Percentiles rank a stretch among this genome's conserved stretches.
These are phyloP conservation scores for Fusarium sp. DNA, from an alignment of 2,329 filamentous ascomycete genomes.

Conservation along the genomic window DNA sequence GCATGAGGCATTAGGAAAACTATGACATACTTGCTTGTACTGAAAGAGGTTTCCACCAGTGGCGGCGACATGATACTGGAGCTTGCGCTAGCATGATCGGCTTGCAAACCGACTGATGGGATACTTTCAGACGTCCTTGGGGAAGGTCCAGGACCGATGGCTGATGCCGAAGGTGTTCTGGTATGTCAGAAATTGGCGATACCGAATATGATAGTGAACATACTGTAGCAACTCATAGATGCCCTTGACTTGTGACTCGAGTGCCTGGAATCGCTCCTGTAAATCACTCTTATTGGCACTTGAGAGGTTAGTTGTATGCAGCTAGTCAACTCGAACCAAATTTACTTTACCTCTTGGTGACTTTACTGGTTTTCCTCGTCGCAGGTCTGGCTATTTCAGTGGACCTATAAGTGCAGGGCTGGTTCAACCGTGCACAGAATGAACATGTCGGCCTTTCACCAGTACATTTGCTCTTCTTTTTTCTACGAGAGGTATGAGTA, in stretches of 20 bases:
- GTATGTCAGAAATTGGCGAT: not conserved
- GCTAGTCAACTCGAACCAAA: rapidly evolving
- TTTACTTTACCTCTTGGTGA: not conserved
- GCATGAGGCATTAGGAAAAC: rapidly evolving
- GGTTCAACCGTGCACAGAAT: conserved; percentile 5
- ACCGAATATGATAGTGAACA: not conserved
- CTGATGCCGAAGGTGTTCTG: not conserved
- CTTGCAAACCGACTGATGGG: not conserved
- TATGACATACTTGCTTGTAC: not conserved
- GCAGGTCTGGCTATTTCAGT: not conserved
- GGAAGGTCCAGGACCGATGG: not conserved
- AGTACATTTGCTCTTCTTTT: conserved; percentile 25
- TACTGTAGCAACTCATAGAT: conserved; percentile 18
- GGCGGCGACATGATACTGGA: not conserved
- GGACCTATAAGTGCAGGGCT: not conserved
- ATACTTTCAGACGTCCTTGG: not conserved
- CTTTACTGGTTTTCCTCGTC: not conserved
- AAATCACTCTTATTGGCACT: not conserved
- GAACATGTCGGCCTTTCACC: conserved; percentile 20
- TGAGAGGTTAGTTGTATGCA: not conserved
- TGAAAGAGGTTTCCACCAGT: not conserved
- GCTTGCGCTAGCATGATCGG: not conserved
- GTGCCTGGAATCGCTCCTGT: not conserved
- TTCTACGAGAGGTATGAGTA: not conserved
- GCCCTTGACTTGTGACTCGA: conserved; percentile 12